Base-by-base conservation (phyloP, 2,329 filamentous ascomycete genomes). In the Tolypocladium pustulatum region DNA sequence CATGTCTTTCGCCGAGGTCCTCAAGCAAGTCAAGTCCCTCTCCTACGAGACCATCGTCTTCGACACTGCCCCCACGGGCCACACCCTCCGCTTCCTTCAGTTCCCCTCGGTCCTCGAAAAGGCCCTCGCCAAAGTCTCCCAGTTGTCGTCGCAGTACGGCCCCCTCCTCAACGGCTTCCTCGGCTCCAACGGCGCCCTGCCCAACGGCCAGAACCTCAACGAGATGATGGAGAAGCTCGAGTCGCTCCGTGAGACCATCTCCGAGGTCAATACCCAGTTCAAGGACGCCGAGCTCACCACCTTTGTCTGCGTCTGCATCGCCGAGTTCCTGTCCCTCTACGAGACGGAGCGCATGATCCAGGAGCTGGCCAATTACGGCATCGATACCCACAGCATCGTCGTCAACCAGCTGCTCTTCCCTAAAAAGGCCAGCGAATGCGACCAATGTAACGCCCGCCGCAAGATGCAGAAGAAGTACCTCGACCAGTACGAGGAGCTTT, bases 391-490 rank as follows among this genome's bases (percentile, higher is more conserved):
- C 77, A 86, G 88, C 70, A 97, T 99, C 72, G 94, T 99, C 53
- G 94, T 99, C 68, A 99, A 99, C 75, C 94, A 99, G 80, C 81
- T 99, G 65, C 79, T 99, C 59, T 99, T 96, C 78, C 94, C 94
- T 22, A 90, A 89, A 74, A 82, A 87, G 64, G 87, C 86, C 57
- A 95, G 88, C 70, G 82, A 85, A 40, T 99, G 94, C 75, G 91
- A 97, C 62, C 94, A 99, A 79, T 99, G 94, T 76, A 96, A 91
- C 71, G 89, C 94, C 53, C 81, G 94, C 64, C 81, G 92, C 69
- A 95, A 95, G 80, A 99, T 99, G 94, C 94, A 99, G 81, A 94
- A 91, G 81, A 99, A 99, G 79, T 99, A 99, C 72, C 81, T 99
- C 51, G 92, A 97, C 71, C 93, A 99, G 80, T 97, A 97, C 68